These are phyloP conservation scores for Metschnikowia peoriensis DNA, from an alignment of 805 yeast species.

Conservation along the genomic window DNA sequence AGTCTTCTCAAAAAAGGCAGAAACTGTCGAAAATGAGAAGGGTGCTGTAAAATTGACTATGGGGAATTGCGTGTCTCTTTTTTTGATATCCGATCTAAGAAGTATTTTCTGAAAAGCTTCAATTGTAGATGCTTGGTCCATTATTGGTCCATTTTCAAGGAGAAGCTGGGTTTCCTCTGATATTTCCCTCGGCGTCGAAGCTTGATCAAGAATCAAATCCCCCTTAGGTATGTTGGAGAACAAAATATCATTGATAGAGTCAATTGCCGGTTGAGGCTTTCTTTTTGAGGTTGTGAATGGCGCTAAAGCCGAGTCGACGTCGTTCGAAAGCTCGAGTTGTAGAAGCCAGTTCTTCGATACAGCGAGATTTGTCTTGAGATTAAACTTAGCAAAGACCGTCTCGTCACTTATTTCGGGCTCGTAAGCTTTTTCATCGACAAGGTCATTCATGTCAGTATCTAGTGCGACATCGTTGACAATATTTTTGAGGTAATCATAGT, in stretches of 20 bases:
- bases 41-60: constrained; percentile 10
- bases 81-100: constrained; percentile 20
- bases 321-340: constrained; percentile 56
- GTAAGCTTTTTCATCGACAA: constrained; percentile 62
- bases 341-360: constrained; percentile 61
- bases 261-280: constrained; percentile 22
- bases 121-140: constrained; percentile 15
- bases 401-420: constrained; percentile 58
- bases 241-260: constrained; percentile 46
- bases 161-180: constrained; percentile 8
- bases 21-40: constrained; percentile 22
- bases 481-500: constrained; percentile 35
- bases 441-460: constrained; percentile 30
- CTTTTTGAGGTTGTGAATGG: constrained; percentile 18
- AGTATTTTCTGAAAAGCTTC: background rate
- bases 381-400: constrained; percentile 34
- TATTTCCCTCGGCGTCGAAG: constrained; percentile 24
- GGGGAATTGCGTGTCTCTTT: constrained; percentile 30
- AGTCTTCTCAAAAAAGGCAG: constrained; percentile 7
- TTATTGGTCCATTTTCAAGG: background rate
- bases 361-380: constrained; percentile 45
- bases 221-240: constrained; percentile 45
- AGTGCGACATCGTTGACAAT: constrained; percentile 33
- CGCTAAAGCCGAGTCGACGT: constrained; percentile 41
- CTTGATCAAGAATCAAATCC: constrained; percentile 17